Base-by-base conservation (phyloP, 495 filamentous ascomycete species). In the Penicillium soppii region DNA sequence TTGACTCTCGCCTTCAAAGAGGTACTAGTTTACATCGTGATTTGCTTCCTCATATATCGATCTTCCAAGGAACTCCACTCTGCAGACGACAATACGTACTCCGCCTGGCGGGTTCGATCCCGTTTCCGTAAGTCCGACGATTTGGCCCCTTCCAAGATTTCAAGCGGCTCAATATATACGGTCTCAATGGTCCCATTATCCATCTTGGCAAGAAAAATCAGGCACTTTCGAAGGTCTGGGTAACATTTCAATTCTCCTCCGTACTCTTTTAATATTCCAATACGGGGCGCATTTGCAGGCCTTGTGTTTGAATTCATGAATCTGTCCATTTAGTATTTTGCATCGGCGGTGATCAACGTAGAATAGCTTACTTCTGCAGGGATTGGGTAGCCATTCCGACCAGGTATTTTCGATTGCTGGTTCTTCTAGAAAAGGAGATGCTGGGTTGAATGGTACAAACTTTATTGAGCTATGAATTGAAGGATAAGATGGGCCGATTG, bases 41-140 rank as follows among this genome's bases (percentile, higher is more conserved):
- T 7, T 26, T 22, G 22, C 10, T 42, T 42, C 13, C 21, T 42
- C n/a, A n/a, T 26, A 42, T 42, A 42, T 42, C 39, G 21, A 42
- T 26, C 39, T 42, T 42, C 39, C n/a, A 42, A 42, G 39, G n/a
- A 26, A 16, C 13, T 26, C 39, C 22, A 42, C 21, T 42, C 39
- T 7, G 22, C 22, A 42, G 22, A 42, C 22, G n/a, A 26, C 10
- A 41, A 23, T 41, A 22, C 25, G 21, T 25, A n/a, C 19, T 25
- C 25, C 19, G 38, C 38, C 21, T 41, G 22, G 39, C 22, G 22
- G 39, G 6, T 42, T 22, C 21, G 12, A 42, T 42, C n/a, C n/a
- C 22, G 22, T 13, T 42, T 15, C 39, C 1, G 1, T 7, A 17
- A 17, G 39, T 25, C 12, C n/a, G 10, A 25, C 8, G 22, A 42